Base-by-base conservation (phyloP, 805 yeast species). In the Metschnikowia hibisci region DNA sequence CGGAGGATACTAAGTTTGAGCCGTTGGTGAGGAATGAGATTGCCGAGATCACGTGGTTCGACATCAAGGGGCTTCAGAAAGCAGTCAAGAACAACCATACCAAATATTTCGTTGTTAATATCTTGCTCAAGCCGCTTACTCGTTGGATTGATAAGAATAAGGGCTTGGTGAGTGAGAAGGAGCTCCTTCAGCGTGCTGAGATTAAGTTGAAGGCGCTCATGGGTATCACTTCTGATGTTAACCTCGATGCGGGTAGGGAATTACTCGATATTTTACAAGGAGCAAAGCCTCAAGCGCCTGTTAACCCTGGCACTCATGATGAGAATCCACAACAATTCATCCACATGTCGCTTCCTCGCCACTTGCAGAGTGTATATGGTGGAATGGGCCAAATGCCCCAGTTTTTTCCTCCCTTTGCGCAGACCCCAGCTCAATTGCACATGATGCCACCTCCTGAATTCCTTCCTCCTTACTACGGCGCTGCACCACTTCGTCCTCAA, bases 11-110 rank as follows among this genome's bases (percentile, higher is more conserved):
- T 36, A 62, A 63, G n/a, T 93, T 93, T 56, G 77, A 71, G 49
- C 97, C 99, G 1, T 69, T 76, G 46, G 96, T 87, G 2, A 77
- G 96, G 56, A 86, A 86, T 60, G 99, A 93, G 66, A 95, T 93
- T 51, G 78, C 82, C 34, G 77, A 78, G 43, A 87, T 91, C 39
- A 76, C 82, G 62, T 91, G 97, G 98, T 64, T 70, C 50, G 83
- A 80, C 53, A 67, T 84, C 48, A 81, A 62, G 52, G 22, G 52
- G 7, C 55, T 70, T 25, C 64, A 56, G 41, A 55, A 76, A 67
- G 71, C 69, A 58, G 54, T 64, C 58, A 58, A 74, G 66, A n/a
- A 52, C 55, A 52, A 57, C 36, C 64, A 68, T 12, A 63, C 60
- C 47, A 50, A 62, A 22, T 76, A 58, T 47, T 78, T 73, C 53